These are phyloP conservation scores for Debaryomycetaceae sp. DNA, from an alignment of 1,139 yeast species.

Conservation along the genomic window DNA sequence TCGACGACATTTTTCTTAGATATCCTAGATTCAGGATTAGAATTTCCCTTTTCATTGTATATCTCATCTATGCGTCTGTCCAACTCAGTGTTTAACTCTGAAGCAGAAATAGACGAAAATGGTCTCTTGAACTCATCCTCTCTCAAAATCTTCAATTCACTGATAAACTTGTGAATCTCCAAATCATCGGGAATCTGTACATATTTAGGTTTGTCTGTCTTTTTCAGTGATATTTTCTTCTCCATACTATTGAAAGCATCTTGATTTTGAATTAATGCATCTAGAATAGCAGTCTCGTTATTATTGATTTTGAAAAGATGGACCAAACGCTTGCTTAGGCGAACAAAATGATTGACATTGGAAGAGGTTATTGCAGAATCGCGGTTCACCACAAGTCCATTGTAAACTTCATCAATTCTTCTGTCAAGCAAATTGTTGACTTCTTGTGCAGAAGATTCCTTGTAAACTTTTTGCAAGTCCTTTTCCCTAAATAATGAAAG, in stretches of 20 bases:
- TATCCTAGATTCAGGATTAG: conserved; percentile 17
- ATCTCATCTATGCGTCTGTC: conserved; percentile 13
- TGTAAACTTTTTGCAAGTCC: conserved; percentile 15
- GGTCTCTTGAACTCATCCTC: conserved; percentile 15
- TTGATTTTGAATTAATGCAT: conserved; percentile 27
- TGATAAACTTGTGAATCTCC: conserved; percentile 19
- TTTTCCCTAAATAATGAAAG: conserved; percentile 16
- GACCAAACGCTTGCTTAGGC: conserved; percentile 18
- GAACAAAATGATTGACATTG: conserved; percentile 12
- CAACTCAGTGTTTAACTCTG: conserved; percentile 13
- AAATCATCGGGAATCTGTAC: conserved; percentile 20
- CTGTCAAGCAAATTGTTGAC: conserved; percentile 16
- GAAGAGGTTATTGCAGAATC: background rate
- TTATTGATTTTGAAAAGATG: conserved; percentile 28
- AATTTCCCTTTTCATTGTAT: background rate
- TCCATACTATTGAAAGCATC: conserved; percentile 13
- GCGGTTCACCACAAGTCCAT: background rate
- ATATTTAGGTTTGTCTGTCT: conserved; percentile 7
- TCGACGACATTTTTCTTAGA: conserved; percentile 16
- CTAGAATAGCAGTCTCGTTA: conserved; percentile 31
- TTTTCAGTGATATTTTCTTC: background rate
- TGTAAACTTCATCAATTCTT: conserved; percentile 16
- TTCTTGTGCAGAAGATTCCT: conserved; percentile 11
- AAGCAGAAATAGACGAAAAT: background rate
- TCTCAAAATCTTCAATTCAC: conserved; percentile 19